Conservation (phyloP, 1,284 basidiomycete species). For the Sparassis latifolia region DNA sequence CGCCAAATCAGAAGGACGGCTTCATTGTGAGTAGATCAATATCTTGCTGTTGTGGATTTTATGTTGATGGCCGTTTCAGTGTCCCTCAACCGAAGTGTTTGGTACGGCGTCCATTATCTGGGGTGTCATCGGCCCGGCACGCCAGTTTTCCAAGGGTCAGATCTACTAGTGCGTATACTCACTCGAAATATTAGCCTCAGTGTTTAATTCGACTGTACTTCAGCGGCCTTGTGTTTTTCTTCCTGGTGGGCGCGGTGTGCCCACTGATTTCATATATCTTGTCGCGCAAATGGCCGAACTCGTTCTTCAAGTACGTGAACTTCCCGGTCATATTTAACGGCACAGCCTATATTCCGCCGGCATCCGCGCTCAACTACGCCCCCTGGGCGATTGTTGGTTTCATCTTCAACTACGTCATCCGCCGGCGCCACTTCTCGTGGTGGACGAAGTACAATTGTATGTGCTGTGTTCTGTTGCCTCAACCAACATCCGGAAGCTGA, state of each 20-base stretch:
- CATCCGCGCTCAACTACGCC: constrained; percentile 38
- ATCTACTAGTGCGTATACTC: constrained; percentile 27
- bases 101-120: constrained; percentile 26
- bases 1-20: constrained; percentile 35
- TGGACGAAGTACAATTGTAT: constrained; percentile 44
- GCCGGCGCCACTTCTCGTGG: constrained; percentile 35
- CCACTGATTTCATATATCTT: constrained; percentile 33
- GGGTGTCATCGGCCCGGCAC: constrained; percentile 35
- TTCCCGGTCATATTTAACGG: constrained; percentile 45
- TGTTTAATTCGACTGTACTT: constrained; percentile 32
- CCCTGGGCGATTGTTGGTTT: constrained; percentile 34
- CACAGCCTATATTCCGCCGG: constrained; percentile 32
- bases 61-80: constrained; percentile 35
- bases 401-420: constrained; percentile 39
- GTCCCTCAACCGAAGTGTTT: constrained; percentile 38
- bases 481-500: not conserved
- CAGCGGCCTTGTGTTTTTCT: constrained; percentile 39
- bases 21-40: constrained; percentile 20
- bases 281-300: constrained; percentile 33
- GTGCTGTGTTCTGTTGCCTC: constrained; percentile 5
- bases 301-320: constrained; percentile 69
- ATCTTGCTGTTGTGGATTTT: constrained; percentile 16
- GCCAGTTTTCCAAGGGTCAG: constrained; percentile 34
- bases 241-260: constrained; percentile 39
- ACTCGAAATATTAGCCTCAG: not conserved